Percentiles rank a stretch among this genome's conserved stretches.
phyloP scores from a whole-genome alignment of 1,284 basidiomycete species.

The Rhizoctonia solani region DNA sequence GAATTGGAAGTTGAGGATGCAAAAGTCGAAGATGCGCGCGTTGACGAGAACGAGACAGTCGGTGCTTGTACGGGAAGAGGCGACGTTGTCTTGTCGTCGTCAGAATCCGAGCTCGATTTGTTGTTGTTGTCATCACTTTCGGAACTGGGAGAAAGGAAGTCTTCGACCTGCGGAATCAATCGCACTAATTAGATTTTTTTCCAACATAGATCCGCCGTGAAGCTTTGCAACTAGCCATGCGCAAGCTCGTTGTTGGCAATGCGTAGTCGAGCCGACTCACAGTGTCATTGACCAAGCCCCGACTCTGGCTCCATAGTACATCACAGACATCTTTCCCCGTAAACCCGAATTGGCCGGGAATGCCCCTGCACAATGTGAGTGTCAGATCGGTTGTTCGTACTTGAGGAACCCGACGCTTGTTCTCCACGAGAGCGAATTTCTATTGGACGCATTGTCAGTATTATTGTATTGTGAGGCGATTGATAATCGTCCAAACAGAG shows the following conservation, averaged over 20 bases:
- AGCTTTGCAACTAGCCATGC: too few relatives aligned
- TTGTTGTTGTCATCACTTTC: background rate
- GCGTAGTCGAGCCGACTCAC: background rate
- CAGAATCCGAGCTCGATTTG: slow-evolving; percentile 11
- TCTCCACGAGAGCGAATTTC: slow-evolving; percentile 24
- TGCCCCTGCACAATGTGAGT: slow-evolving; percentile 18
- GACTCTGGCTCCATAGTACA: slow-evolving; percentile 13
- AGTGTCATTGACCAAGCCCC: slow-evolving; percentile 5
- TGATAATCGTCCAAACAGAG: background rate
- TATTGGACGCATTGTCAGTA: background rate
- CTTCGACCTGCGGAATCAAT: slow-evolving; percentile 25
- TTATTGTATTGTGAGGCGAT: background rate
- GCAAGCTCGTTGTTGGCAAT: too few relatives aligned
- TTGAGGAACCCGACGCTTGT: background rate
- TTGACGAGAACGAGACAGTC: background rate
- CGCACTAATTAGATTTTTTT: too few relatives aligned
- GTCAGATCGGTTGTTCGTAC: background rate
- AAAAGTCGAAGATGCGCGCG: background rate
- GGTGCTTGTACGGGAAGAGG: background rate
- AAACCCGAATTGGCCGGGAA: slow-evolving; percentile 19
- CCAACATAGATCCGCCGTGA: too few relatives aligned
- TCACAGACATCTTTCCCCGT: slow-evolving; percentile 15
- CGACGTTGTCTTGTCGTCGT: background rate
- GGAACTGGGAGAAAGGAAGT: slow-evolving; percentile 20
- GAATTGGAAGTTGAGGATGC: too few relatives aligned